These are phyloP conservation scores for Trypanosoma brucei DNA, from an alignment of 208 protist species.

Conservation along the genomic window DNA sequence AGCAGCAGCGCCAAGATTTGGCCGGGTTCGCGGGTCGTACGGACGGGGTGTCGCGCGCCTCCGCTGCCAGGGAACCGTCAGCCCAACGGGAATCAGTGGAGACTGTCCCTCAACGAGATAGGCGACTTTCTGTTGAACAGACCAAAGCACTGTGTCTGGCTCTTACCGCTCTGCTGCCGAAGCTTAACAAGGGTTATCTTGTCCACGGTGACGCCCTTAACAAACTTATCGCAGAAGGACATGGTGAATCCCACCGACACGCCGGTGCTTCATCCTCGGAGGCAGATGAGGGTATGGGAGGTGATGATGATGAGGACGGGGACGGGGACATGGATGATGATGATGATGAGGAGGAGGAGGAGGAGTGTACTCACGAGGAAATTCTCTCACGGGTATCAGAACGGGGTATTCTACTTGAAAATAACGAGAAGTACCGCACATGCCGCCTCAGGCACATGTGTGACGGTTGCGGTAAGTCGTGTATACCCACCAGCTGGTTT, in stretches of 20 bases:
- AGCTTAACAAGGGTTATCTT: constrained; percentile 29
- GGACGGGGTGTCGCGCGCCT: neutral
- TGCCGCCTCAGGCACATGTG: constrained; percentile 46
- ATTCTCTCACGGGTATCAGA: constrained; percentile 31
- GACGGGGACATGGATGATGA: constrained; percentile 8
- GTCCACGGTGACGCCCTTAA: constrained; percentile 30
- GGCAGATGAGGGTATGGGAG: constrained; percentile 17
- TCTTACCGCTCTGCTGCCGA: constrained; percentile 36
- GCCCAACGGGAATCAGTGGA: neutral
- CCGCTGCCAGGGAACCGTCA: neutral
- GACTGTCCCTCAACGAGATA: constrained; percentile 4
- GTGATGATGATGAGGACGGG: constrained; percentile 21
- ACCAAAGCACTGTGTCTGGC: constrained; percentile 38
- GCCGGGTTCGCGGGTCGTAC: neutral
- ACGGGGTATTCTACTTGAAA: constrained; percentile 31
- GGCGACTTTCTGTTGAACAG: constrained; percentile 41
- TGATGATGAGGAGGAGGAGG: constrained; percentile 15
- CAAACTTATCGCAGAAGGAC: neutral
- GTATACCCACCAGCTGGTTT: constrained; percentile 61
- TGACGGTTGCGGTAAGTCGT: constrained; percentile 49
- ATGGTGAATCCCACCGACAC: neutral
- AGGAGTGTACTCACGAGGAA: constrained; percentile 34
- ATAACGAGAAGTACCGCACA: constrained; percentile 22
- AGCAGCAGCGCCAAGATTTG: constrained; percentile 4
- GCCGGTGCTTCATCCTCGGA: constrained; percentile 12